Conservation (phyloP, 139 green algal species). For the Tetraselmis chui region DNA sequence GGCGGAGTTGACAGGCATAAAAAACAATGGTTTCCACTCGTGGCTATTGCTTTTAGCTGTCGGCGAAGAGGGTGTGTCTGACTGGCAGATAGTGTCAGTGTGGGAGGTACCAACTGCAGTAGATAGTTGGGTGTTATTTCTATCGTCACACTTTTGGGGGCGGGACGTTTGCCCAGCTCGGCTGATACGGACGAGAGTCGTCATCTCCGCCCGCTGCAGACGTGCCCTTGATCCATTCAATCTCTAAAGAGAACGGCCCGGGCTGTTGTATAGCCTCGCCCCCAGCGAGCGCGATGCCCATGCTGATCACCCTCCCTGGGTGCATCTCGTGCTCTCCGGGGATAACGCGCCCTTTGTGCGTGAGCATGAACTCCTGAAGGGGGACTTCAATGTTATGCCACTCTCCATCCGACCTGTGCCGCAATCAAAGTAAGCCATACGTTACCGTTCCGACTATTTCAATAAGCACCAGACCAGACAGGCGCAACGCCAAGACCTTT, state of each 20-base stretch:
- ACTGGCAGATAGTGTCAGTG: not conserved
- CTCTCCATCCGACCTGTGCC: conserved; percentile 26
- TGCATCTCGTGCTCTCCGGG: conserved; percentile 35
- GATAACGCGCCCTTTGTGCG: conserved; percentile 39
- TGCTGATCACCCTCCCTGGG: conserved; percentile 25
- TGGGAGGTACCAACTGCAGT: too few species aligned
- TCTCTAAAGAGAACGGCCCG: conserved; percentile 28
- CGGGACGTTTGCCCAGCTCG: not conserved
- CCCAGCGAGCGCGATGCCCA: conserved; percentile 41
- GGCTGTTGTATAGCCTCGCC: conserved; percentile 24
- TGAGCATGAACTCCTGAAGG: conserved; percentile 42
- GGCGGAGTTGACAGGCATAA: too few species aligned
- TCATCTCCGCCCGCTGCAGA: not conserved
- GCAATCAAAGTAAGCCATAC: too few species aligned
- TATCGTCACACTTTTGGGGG: not conserved
- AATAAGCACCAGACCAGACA: not conserved
- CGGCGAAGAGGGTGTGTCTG: too few species aligned
- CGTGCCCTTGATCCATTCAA: conserved; percentile 32
- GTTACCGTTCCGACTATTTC: not conserved
- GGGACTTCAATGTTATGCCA: conserved; percentile 46
- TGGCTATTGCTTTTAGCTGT: too few species aligned
- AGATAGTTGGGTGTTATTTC: not conserved
- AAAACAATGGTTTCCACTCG: too few species aligned
- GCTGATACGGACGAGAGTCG: not conserved
- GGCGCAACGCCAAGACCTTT: not conserved